Conservation (phyloP, 345 rosid genomes). For the Cardamine chenopodiifolia region DNA sequence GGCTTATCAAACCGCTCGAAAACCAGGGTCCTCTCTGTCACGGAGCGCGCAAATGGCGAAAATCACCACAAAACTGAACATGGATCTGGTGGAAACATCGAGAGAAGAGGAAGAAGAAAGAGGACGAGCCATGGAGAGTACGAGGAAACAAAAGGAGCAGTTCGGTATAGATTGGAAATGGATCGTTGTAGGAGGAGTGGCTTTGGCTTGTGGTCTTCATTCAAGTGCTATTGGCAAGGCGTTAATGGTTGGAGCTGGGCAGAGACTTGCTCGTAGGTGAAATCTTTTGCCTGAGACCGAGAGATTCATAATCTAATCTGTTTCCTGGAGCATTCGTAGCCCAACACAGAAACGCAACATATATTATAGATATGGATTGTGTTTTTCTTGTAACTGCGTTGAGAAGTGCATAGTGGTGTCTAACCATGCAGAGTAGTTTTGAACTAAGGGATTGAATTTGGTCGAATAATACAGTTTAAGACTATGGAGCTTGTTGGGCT, state of each 20-base stretch:
- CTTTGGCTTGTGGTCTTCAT: constrained; percentile 73
- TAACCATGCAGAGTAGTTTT: constrained; percentile 16
- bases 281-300: not conserved
- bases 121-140: not conserved
- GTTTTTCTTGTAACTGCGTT: constrained; percentile 9
- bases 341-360: not conserved
- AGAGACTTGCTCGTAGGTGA: constrained; percentile 79
- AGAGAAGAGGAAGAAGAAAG: constrained; percentile 49
- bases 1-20: constrained; percentile 79
- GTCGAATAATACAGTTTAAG: constrained; percentile 24
- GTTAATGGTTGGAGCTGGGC: constrained; percentile 77
- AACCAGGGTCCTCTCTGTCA: constrained; percentile 60
- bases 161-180: constrained; percentile 73
- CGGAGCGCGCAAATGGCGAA: constrained; percentile 71
- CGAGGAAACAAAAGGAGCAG: constrained; percentile 30
- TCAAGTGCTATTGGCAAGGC: constrained; percentile 74
- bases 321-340: not conserved
- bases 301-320: constrained; percentile 11
- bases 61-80: constrained; percentile 63
- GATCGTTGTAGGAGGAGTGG: constrained; percentile 82
- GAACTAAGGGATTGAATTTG: not conserved
- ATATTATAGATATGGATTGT: constrained; percentile 4
- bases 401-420: not conserved
- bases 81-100: constrained; percentile 48
- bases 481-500: constrained; percentile 1